Evolutionary conservation across 2,329 filamentous ascomycete species (phyloP).

Genomic region (Diaporthe helianthi): DNA sequence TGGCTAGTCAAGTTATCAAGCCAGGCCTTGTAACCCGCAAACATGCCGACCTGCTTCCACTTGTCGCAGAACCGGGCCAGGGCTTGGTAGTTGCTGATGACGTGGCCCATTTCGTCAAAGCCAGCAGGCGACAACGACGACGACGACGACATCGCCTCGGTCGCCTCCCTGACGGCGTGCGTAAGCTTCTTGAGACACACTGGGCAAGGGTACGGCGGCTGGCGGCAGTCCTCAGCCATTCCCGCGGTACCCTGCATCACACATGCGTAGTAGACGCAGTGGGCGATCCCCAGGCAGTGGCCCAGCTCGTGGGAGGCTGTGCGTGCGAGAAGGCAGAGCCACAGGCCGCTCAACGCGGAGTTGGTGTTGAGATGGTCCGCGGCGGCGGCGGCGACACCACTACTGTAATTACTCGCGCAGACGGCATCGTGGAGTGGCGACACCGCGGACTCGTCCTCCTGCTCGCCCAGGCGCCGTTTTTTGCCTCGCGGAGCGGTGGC

Average conservation of each 20-base stretch:
- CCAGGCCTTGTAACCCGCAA: conserved; percentile 55
- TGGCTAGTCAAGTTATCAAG: conserved; percentile 38
- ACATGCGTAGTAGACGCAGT: conserved; percentile 72
- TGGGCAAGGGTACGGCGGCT: conserved; percentile 69
- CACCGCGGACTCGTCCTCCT: background rate
- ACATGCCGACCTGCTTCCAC: conserved; percentile 51
- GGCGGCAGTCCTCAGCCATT: conserved; percentile 64
- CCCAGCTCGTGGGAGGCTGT: conserved; percentile 71
- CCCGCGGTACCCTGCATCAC: conserved; percentile 67
- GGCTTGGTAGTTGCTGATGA: conserved; percentile 47
- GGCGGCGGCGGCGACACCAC: conserved; percentile 35
- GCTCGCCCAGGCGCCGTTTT: conserved; percentile 17
- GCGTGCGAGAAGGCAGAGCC: conserved; percentile 63
- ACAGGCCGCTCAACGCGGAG: conserved; percentile 50
- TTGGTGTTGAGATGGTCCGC: conserved; percentile 37
- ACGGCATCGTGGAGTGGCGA: conserved; percentile 47
- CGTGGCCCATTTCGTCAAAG: conserved; percentile 36
- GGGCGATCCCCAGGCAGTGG: conserved; percentile 71
- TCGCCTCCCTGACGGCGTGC: conserved; percentile 40
- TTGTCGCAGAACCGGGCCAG: conserved; percentile 51
- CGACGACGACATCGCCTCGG: conserved; percentile 36
- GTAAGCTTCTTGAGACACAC: conserved; percentile 64
- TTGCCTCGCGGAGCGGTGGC: background rate
- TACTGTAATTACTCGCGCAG: conserved; percentile 35
- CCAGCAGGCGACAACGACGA: conserved; percentile 32